Conservation (phyloP, 805 yeast genomes). For the Ogataea allantospora region DNA sequence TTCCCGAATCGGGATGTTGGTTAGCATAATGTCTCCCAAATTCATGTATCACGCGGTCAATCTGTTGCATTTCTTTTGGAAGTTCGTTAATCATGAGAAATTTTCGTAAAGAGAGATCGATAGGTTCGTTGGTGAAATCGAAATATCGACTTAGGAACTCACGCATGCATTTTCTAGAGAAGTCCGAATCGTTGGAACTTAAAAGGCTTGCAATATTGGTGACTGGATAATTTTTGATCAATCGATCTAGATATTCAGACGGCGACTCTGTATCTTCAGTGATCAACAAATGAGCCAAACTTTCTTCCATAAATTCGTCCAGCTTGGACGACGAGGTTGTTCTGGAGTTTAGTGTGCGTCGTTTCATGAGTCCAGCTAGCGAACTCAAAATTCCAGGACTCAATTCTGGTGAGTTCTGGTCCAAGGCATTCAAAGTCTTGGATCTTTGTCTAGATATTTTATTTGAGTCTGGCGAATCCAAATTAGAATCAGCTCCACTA, state of each 20-base stretch:
- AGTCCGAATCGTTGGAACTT: slow-evolving; percentile 31
- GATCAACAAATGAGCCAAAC: slow-evolving; percentile 1
- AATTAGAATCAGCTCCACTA: slow-evolving; percentile 6
- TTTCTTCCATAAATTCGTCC: slow-evolving; percentile 6
- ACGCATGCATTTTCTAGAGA: slow-evolving; percentile 23
- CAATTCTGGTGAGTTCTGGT: slow-evolving; percentile 13
- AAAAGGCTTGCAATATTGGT: slow-evolving; percentile 29
- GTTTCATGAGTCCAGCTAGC: slow-evolving; percentile 31
- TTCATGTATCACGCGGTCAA: slow-evolving; percentile 61
- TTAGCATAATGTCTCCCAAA: slow-evolving; percentile 53
- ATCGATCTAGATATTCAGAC: slow-evolving; percentile 30
- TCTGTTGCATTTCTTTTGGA: slow-evolving; percentile 75
- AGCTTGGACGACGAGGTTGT: slow-evolving; percentile 13
- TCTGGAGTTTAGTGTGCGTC: slow-evolving; percentile 11
- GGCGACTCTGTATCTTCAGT: slow-evolving; percentile 31
- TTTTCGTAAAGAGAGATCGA: slow-evolving; percentile 64
- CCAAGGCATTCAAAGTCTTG: slow-evolving; percentile 32
- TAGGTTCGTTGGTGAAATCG: slow-evolving; percentile 52
- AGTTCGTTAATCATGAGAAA: slow-evolving; percentile 56
- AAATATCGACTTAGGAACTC: slow-evolving; percentile 38
- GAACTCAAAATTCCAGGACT: slow-evolving; percentile 30
- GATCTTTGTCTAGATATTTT: slow-evolving; percentile 31
- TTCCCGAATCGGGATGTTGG: slow-evolving; percentile 39
- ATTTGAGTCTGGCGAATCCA: slow-evolving; percentile 9
- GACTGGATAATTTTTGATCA: slow-evolving; percentile 29